Base-by-base conservation (phyloP, 805 yeast genomes). In the Metschnikowia chrysomelidarum region DNA sequence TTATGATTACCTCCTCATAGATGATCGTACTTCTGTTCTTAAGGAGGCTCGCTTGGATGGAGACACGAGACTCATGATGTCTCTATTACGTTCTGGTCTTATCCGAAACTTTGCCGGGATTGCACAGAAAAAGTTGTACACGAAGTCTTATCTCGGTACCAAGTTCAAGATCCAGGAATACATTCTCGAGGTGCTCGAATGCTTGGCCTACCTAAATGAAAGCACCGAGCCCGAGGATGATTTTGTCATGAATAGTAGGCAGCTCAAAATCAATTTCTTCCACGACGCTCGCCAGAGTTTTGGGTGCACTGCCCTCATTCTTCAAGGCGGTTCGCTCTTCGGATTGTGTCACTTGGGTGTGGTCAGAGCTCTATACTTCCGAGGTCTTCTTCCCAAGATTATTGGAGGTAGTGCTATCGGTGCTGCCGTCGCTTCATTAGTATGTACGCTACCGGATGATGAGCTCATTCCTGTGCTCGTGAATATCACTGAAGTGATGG, bases 321-420 rank as follows among this genome's bases (percentile, higher is more conserved):
- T 93, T 17, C 97, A 93, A 60, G 98, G 98, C 19, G 98, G 98
- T 2, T 84, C 97, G 0, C 63, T 93, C 15, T 93, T 91, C 63
- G 98, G 98, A 0, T 64, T 93, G 43, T 89, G 95, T 51, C 98
- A 93, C 58, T 56, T 93, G 22, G 98, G 98, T 2, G 96, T 89
- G 1, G 85, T 91, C 7, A 82, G 83, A 44, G 91, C 93, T 0
- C 66, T 93, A n/a, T 75, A 82, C 41, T 73, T 74, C 45, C 79
- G 82, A 44, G 82, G 84, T 1, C 62, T 89, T 24, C 65, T 93
- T 33, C 98, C 98, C 0, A 65, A 83, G 26, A 84, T 93, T 2
- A 78, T 91, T 15, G 85, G 91, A 5, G 98, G 98, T 0, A 83
- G 89, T 38, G 93, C 96, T 0, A 84, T 87, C 41, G 98, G 98